These are phyloP conservation scores for Gilbertella persicaria DNA, from an alignment of 371 early-diverging fungal species.

Conservation along the genomic window DNA sequence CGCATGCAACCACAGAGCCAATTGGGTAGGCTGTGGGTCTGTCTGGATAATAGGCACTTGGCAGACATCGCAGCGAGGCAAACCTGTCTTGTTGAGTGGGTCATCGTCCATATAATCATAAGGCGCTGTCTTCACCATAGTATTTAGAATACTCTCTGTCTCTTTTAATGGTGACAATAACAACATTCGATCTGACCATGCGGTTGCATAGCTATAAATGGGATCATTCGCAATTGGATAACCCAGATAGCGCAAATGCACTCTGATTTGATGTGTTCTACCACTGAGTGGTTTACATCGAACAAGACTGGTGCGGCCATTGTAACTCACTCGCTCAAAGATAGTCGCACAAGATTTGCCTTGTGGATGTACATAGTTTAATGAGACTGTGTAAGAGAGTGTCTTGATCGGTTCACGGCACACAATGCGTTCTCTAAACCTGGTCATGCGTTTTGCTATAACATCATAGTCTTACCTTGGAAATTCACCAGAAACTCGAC, in stretches of 20 bases:
- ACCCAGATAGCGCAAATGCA: slow-evolving; percentile 96
- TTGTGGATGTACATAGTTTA: slow-evolving; percentile 76
- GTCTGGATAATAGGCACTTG: slow-evolving; percentile 34
- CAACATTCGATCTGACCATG: slow-evolving; percentile 61
- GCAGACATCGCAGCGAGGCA: slow-evolving; percentile 55
- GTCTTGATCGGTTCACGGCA: slow-evolving; percentile 80
- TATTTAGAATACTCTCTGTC: slow-evolving; percentile 1
- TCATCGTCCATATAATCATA: slow-evolving; percentile 34
- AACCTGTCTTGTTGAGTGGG: slow-evolving; percentile 4
- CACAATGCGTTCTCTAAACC: slow-evolving; percentile 48
- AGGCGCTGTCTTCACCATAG: slow-evolving; percentile 48
- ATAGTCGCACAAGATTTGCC: slow-evolving; percentile 82
- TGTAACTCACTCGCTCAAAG: slow-evolving; percentile 67
- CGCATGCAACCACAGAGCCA: slow-evolving; percentile 86
- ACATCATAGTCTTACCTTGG: slow-evolving; percentile 75
- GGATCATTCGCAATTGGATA: slow-evolving; percentile 98
- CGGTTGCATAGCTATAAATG: slow-evolving; percentile 71
- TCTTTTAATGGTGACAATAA: background rate
- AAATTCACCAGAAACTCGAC: slow-evolving; percentile 86
- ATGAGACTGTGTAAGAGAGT: slow-evolving; percentile 55
- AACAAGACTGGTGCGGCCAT: slow-evolving; percentile 70
- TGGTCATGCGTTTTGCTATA: too few species aligned
- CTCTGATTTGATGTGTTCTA: slow-evolving; percentile 99
- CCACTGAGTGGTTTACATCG: slow-evolving; percentile 90
- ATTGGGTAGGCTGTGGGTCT: slow-evolving; percentile 71